Percentiles rank a stretch among this genome's conserved stretches.
phyloP scores from a whole-genome alignment of 768 basidiomycete species.

The Rhodosporidiobolus odoratus region DNA sequence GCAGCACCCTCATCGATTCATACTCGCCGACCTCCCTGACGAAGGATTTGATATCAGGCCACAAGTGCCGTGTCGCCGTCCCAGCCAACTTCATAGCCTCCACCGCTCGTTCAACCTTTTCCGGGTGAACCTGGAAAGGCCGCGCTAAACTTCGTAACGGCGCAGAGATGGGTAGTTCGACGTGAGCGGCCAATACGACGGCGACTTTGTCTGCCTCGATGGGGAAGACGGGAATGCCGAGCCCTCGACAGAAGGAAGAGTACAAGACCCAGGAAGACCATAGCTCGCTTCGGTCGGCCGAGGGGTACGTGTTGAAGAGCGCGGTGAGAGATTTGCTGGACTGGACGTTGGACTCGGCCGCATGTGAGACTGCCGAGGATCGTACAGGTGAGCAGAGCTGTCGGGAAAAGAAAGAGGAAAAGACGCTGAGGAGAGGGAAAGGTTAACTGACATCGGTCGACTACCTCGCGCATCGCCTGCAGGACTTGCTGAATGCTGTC shows the following conservation, averaged over 20 bases:
- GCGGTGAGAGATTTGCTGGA: neutral
- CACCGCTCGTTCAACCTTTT: neutral
- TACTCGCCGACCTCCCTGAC: neutral
- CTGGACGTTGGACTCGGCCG: neutral
- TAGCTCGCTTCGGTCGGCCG: neutral
- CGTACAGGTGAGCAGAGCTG: too few relatives aligned
- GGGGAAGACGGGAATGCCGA: slow-evolving; percentile 22
- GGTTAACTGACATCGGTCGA: too few relatives aligned
- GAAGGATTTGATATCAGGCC: slow-evolving; percentile 8
- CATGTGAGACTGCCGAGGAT: neutral
- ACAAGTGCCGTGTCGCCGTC: slow-evolving; percentile 12
- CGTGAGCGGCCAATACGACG: slow-evolving; percentile 11
- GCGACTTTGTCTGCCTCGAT: slow-evolving; percentile 27
- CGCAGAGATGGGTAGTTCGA: slow-evolving; percentile 9
- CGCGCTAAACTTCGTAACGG: neutral
- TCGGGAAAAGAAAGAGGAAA: neutral
- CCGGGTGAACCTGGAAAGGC: neutral
- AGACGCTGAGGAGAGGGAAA: neutral
- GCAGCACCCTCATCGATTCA: neutral
- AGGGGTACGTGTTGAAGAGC: neutral
- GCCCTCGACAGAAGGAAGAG: neutral
- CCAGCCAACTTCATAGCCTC: slow-evolving; percentile 4
- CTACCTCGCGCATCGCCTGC: too few relatives aligned
- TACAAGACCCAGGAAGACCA: slow-evolving; percentile 6
- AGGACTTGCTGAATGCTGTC: too few relatives aligned